Evolutionary conservation across 73 alveolate genomes (phyloP), one percentile per base, ranked within the genome.

Genomic region (Effrenium voratum): DNA sequence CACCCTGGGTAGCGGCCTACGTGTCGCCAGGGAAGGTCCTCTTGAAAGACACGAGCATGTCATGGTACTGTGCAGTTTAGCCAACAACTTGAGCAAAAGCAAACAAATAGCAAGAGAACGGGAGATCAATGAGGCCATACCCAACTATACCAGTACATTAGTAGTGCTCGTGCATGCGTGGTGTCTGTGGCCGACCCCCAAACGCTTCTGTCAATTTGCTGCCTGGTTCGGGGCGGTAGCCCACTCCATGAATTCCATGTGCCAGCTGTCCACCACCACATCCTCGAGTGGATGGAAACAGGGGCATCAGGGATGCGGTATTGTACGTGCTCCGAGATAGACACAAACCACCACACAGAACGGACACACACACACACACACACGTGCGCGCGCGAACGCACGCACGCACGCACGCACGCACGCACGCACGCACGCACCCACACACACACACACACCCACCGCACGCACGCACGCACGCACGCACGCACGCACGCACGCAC

Each of bases 171-270:
- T 24, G 4, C 83, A 72, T 32, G 41, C 34, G 41, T 76, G 87
- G 87, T 76, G 15, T 13, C 24, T 10, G n/a, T n/a, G n/a, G n/a
- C n/a, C n/a, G n/a, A n/a, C 66, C 19, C 28, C 66, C 66, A 52
- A 13, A 24, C 70, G 26, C 2, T 57, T 4, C 44, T n/a, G 46
- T 10, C 12, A 3, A 24, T 40, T 1, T 44, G 43, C 15, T 38
- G 68, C 97, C 97, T 90, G 97, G 63, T n/a, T 90, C 13, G 97
- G 97, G 76, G 66, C 97, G 57, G 97, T 86, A 50, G 94, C 94
- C 94, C 94, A 86, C 32, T 86, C 94, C 94, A 86, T 86, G 94
- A 86, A 86, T 63, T 86, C 94, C 40, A n/a, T 55, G 55, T 84
- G 52, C 93, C 93, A 84, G 79, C 93, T 84, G 45, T 84, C 93